Evolutionary conservation across 306 rosid species (phyloP).

Genomic region (Corylus avellana): DNA sequence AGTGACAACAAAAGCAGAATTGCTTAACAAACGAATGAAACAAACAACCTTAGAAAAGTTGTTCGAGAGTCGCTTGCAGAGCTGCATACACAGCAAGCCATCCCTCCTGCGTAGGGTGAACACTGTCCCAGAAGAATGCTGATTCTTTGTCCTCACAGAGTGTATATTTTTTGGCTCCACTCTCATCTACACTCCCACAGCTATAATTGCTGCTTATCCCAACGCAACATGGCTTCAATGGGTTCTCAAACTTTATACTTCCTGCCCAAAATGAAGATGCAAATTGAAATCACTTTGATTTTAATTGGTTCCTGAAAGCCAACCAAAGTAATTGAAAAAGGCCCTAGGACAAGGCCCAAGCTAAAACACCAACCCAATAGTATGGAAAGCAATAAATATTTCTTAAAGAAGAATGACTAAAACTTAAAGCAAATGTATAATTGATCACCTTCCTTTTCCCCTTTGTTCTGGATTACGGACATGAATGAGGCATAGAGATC

Average conservation of each 20-base stretch:
- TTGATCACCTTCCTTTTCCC: slow-evolving; percentile 29
- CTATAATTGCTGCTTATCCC: slow-evolving; percentile 49
- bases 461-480: slow-evolving; percentile 41
- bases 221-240: slow-evolving; percentile 70
- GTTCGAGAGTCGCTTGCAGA: slow-evolving; percentile 34
- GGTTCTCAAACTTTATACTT: slow-evolving; percentile 41
- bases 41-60: slow-evolving; percentile 10
- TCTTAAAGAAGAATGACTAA: too few relatives aligned
- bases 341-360: too few relatives aligned
- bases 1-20: background rate
- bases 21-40: background rate
- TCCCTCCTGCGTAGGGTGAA: slow-evolving; percentile 79
- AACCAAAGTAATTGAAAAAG: too few relatives aligned
- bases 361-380: too few relatives aligned
- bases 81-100: slow-evolving; percentile 71
- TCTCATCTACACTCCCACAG: slow-evolving; percentile 65
- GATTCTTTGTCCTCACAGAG: slow-evolving; percentile 60
- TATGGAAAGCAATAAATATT: too few relatives aligned
- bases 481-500: slow-evolving; percentile 50
- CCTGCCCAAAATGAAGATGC: background rate
- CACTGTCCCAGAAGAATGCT: slow-evolving; percentile 78
- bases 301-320: too few relatives aligned
- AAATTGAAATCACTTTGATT: too few relatives aligned
- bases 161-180: slow-evolving; percentile 52
- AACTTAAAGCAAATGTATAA: background rate